These are phyloP conservation scores for Lipomyces spencermartinsiae DNA, from an alignment of 805 yeast species.

Conservation along the genomic window DNA sequence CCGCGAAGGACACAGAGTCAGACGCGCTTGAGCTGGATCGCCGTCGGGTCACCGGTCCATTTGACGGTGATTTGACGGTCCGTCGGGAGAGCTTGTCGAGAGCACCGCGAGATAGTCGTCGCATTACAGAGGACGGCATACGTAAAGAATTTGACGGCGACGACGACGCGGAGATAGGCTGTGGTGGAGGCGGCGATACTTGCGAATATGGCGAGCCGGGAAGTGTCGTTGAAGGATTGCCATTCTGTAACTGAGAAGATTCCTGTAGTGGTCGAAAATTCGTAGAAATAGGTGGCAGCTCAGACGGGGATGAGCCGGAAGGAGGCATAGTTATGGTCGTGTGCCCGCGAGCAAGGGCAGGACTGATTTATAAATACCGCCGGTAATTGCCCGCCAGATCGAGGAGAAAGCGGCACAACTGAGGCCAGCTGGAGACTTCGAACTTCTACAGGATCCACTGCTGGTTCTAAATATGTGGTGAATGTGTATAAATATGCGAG, in stretches of 20 bases:
- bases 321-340: not conserved
- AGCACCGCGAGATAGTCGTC: conserved; percentile 39
- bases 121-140: conserved; percentile 27
- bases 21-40: conserved; percentile 22
- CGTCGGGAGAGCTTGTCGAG: conserved; percentile 29
- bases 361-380: not conserved
- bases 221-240: not conserved
- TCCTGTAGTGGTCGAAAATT: not conserved
- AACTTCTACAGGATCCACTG: not conserved
- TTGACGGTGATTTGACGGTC: conserved; percentile 7
- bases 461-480: not conserved
- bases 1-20: conserved; percentile 26
- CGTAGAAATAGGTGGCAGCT: not conserved
- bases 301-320: not conserved
- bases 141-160: conserved; percentile 24
- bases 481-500: not conserved
- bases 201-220: not conserved
- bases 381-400: not conserved
- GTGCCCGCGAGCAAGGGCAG: not conserved
- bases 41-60: conserved; percentile 23
- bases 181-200: not conserved
- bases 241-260: not conserved
- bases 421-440: not conserved
- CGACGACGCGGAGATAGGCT: not conserved
- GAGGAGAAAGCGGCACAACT: not conserved